These are phyloP conservation scores for Serendipita vermifera DNA, from an alignment of 768 basidiomycete genomes.

Conservation along the genomic window DNA sequence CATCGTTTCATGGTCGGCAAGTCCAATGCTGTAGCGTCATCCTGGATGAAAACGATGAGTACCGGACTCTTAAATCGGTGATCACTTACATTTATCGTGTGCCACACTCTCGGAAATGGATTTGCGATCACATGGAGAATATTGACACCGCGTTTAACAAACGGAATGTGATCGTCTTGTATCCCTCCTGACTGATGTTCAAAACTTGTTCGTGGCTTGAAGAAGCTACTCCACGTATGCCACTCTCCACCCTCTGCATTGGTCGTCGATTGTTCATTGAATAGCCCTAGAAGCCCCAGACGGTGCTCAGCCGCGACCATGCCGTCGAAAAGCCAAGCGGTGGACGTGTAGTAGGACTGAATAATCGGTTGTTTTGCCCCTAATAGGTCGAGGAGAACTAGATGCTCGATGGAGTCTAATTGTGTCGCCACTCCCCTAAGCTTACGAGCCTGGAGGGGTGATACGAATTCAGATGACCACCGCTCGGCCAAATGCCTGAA, in stretches of 20 bases:
- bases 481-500: conserved; percentile 73
- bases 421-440: conserved; percentile 41
- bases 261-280: conserved; percentile 23
- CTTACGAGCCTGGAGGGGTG: conserved; percentile 34
- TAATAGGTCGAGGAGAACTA: conserved; percentile 86
- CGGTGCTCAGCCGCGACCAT: conserved; percentile 59
- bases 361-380: conserved; percentile 66
- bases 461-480: conserved; percentile 61
- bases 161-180: conserved; percentile 91
- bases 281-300: conserved; percentile 50
- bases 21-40: conserved; percentile 79
- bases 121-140: conserved; percentile 80
- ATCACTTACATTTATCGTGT: conserved; percentile 50
- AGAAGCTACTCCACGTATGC: conserved; percentile 42
- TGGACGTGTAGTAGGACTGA: conserved; percentile 70
- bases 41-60: conserved; percentile 33
- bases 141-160: conserved; percentile 68
- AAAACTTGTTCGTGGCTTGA: conserved; percentile 35
- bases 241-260: conserved; percentile 35
- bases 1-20: conserved; percentile 76
- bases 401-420: conserved; percentile 70
- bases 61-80: not conserved
- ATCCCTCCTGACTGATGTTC: conserved; percentile 44
- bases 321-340: conserved; percentile 85
- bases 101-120: conserved; percentile 88